phyloP scores from a whole-genome alignment of 805 yeast species.

The Yarrowia porcina region DNA sequence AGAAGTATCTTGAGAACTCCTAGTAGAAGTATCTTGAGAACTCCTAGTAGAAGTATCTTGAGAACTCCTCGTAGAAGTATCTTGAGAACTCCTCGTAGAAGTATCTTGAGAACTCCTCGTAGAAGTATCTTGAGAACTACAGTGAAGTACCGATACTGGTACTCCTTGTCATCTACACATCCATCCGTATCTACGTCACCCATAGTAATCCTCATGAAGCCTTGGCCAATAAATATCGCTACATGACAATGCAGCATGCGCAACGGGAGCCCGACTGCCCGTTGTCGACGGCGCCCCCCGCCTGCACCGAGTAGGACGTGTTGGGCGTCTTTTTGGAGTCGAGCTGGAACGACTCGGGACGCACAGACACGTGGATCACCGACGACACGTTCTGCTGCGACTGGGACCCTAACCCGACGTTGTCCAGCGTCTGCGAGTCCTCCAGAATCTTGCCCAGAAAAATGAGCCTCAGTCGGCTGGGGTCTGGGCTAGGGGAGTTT shows the following conservation, averaged over 20 bases:
- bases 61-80: no score
- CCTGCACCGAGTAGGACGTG: neutral
- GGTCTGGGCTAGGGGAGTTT: conserved; percentile 27
- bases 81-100: no score
- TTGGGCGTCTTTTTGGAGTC: conserved; percentile 23
- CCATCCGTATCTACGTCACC: no score
- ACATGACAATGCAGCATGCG: neutral
- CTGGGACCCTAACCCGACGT: conserved; percentile 27
- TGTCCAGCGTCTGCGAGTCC: conserved; percentile 30
- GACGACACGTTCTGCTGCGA: conserved; percentile 21
- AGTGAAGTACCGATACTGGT: no score
- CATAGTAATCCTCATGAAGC: no score
- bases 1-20: no score
- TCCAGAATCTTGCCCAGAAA: conserved; percentile 37
- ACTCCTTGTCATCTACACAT: no score
- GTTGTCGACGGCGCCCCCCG: neutral
- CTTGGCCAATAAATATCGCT: neutral
- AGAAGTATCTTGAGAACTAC: no score
- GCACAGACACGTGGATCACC: conserved; percentile 37
- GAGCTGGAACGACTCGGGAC: conserved; percentile 35
- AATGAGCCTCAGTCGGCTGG: conserved; percentile 34
- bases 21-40: no score
- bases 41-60: no score
- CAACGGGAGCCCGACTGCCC: neutral
- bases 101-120: no score